Percentiles rank a stretch among this genome's conserved stretches.
Conservation (phyloP, 2,329 filamentous ascomycete species). For the Hirsutella minnesotensis region DNA sequence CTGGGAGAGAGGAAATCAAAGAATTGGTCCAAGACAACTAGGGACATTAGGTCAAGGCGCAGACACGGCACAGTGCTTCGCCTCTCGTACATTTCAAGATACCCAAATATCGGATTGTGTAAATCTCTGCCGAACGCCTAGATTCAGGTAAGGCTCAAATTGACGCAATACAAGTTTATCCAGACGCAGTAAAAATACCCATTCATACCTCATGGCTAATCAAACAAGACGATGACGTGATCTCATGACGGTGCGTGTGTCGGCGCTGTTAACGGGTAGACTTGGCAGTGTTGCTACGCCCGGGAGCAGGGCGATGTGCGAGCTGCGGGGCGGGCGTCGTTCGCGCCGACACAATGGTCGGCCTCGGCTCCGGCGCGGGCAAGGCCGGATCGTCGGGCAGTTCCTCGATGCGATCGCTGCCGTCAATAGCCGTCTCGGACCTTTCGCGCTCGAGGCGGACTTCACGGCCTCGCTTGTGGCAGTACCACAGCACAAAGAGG, state of each 20-base stretch:
- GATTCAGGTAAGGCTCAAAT: too few species aligned
- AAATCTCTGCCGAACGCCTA: too few species aligned
- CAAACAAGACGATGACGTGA: too few species aligned
- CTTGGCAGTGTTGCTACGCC: background rate
- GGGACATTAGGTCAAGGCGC: background rate
- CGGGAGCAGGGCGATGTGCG: background rate
- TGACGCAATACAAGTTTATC: too few species aligned
- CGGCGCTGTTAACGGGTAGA: background rate
- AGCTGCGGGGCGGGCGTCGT: background rate
- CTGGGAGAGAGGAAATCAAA: slow-evolving; percentile 47
- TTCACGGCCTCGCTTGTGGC: slow-evolving; percentile 87
- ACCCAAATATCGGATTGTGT: slow-evolving; percentile 10
- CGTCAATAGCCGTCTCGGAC: slow-evolving; percentile 24
- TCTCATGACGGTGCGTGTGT: too few species aligned
- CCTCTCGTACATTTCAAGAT: slow-evolving; percentile 7
- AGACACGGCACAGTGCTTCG: background rate
- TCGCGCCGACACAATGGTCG: background rate
- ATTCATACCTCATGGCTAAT: too few species aligned
- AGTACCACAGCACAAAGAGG: slow-evolving; percentile 95
- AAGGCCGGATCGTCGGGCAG: slow-evolving; percentile 35
- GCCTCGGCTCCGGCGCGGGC: slow-evolving; percentile 17
- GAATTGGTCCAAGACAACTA: slow-evolving; percentile 53
- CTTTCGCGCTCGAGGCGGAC: slow-evolving; percentile 57
- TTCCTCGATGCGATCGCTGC: slow-evolving; percentile 32
- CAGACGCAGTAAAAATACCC: too few species aligned